phyloP scores from a whole-genome alignment of 176 grass and related monocot species.

The Otatea glauca region DNA sequence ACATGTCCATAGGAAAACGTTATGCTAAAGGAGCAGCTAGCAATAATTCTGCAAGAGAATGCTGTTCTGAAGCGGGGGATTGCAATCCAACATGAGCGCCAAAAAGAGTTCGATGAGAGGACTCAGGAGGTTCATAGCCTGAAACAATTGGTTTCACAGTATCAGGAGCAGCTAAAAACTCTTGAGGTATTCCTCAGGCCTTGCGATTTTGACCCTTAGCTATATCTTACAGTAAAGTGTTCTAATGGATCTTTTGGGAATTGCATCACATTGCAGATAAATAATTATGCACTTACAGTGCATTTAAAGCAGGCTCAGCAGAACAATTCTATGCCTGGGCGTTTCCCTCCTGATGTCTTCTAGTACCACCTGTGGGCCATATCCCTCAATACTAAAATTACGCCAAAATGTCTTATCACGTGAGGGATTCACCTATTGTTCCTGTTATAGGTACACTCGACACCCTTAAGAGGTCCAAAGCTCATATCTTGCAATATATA shows the following conservation, averaged over 20 bases:
- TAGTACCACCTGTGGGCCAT: slow-evolving; percentile 22
- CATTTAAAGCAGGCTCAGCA: slow-evolving; percentile 72
- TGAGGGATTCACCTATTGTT: slow-evolving; percentile 21
- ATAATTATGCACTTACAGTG: slow-evolving; percentile 67
- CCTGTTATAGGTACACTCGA: neutral
- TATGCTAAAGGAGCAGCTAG: slow-evolving; percentile 66
- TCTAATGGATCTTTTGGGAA: slow-evolving; percentile 3
- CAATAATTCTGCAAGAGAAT: slow-evolving; percentile 60
- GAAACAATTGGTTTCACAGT: slow-evolving; percentile 63
- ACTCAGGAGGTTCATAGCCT: slow-evolving; percentile 58
- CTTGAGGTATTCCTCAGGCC: slow-evolving; percentile 53
- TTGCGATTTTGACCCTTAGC: neutral
- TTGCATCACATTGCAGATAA: slow-evolving; percentile 46
- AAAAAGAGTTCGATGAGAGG: slow-evolving; percentile 67
- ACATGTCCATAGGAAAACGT: slow-evolving; percentile 61
- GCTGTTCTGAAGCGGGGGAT: slow-evolving; percentile 73
- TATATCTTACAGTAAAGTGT: neutral
- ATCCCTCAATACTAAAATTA: neutral
- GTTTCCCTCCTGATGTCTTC: slow-evolving; percentile 64
- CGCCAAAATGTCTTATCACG: neutral
- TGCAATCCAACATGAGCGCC: slow-evolving; percentile 74
- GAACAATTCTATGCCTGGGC: slow-evolving; percentile 56
- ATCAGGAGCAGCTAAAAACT: slow-evolving; percentile 74
- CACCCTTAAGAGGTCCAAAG: neutral
- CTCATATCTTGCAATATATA: neutral